These are phyloP conservation scores for Lotus japonicus DNA, from an alignment of 306 rosid genomes.

Conservation along the genomic window DNA sequence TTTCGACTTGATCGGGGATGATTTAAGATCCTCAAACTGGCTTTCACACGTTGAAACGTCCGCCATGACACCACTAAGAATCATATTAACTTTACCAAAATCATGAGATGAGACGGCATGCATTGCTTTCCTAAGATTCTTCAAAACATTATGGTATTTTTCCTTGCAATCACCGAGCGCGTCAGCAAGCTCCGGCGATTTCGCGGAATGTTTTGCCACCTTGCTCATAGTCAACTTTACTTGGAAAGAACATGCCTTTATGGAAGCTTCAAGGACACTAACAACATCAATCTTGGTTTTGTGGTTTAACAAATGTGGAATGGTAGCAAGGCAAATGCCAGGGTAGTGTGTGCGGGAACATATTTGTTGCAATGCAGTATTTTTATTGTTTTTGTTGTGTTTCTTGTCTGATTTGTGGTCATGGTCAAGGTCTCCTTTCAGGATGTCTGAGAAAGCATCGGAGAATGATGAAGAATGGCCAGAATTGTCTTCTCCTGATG, in stretches of 20 bases:
- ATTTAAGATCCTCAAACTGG: not conserved
- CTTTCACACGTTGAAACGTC: slow-evolving; percentile 25
- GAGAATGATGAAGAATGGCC: not conserved
- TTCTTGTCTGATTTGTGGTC: not conserved
- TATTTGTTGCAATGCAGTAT: not conserved
- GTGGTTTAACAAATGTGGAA: not conserved
- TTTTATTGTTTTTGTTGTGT: not conserved
- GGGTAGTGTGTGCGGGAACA: slow-evolving; percentile 27
- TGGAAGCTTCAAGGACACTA: slow-evolving; percentile 4
- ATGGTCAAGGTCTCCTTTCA: not conserved
- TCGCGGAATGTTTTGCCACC: not conserved
- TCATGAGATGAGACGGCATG: not conserved
- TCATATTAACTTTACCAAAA: slow-evolving; percentile 12
- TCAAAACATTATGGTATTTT: not conserved
- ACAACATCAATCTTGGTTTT: not conserved
- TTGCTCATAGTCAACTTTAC: not conserved
- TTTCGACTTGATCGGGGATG: not conserved
- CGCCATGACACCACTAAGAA: slow-evolving; percentile 22
- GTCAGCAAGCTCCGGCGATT: not conserved
- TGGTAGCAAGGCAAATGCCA: not conserved
- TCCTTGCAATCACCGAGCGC: not conserved
- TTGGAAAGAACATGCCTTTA: not conserved
- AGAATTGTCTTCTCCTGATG: not conserved
- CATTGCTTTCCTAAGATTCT: not conserved
- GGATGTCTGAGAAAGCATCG: not conserved